Base-by-base conservation (phyloP, 1,284 basidiomycete genomes). In the Cerrena zonata region DNA sequence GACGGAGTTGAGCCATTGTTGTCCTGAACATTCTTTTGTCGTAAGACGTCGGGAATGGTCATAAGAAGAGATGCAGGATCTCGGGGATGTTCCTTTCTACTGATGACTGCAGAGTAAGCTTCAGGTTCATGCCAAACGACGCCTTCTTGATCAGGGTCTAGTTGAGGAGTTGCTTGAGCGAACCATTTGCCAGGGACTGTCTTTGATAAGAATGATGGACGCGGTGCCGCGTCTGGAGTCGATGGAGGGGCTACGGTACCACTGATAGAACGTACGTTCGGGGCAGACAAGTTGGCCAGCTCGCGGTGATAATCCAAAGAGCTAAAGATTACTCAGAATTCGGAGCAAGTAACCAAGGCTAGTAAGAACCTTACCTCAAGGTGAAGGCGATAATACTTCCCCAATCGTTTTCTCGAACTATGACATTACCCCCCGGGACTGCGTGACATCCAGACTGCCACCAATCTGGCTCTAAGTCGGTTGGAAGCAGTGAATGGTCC, bases 311-410 rank as follows among this genome's bases (percentile, higher is more conserved):
- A 87, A 55, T 86, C 84, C 0, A 65, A 43, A 2, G 83, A 80
- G 58, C 84, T 86, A 53, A 36, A 27, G 22, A 26, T 43, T 18
- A 5, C 7, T 43, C 24, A 23, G 21, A 21, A 18, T 11, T 24
- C 3, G 41, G 25, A 10, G 19, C 7, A 7, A 5, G 25, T 18
- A 22, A 43, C n/a, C 19, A 18, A 47, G 49, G 22, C 30, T 5
- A 23, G 50, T 18, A 34, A 24, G 21, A 27, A 25, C 18, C 67
- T 23, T 53, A 82, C 82, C 83, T 82, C 44, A 87, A 66, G 2
- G 84, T 85, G 65, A 82, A 86, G 2, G 85, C 80, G 55, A 87
- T 87, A 45, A 88, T 80, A 60, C 83, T 86, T 1, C 84, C 84
- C 82, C 80, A 84, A 62, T 86, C 84, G 55, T 78, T 74, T 58